Percentiles rank a stretch among this genome's conserved stretches.
Evolutionary conservation across 1,139 yeast species (phyloP).

Genomic region (Geotrichum carabidarum): DNA sequence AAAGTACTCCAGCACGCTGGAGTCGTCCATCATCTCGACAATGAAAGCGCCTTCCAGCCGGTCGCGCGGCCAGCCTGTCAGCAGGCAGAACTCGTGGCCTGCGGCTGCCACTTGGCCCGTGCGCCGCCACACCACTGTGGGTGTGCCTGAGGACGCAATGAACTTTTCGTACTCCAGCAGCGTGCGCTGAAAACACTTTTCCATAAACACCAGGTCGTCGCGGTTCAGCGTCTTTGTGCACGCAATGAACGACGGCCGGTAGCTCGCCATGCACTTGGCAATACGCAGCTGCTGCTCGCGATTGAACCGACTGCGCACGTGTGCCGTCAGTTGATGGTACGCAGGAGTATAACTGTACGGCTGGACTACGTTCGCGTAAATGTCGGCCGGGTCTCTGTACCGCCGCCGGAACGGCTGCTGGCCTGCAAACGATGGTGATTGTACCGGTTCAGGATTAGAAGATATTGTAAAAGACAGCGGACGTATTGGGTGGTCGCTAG

Average conservation of each 20-base stretch:
- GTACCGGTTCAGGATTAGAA: conserved; percentile 9
- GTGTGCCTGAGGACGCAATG: conserved; percentile 81
- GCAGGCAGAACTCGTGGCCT: conserved; percentile 81
- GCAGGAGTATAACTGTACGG: conserved; percentile 92
- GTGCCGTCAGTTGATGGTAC: conserved; percentile 73
- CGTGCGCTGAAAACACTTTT: conserved; percentile 91
- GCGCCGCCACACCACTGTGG: conserved; percentile 91
- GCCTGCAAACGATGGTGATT: too few relatives aligned
- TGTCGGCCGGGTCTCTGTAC: conserved; percentile 49
- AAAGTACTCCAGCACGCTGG: conserved; percentile 81
- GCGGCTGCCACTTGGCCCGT: conserved; percentile 94
- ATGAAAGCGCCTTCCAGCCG: conserved; percentile 61
- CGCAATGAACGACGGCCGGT: conserved; percentile 88
- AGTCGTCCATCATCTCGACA: conserved; percentile 85
- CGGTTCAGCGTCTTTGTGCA: conserved; percentile 83
- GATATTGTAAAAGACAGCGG: conserved; percentile 21
- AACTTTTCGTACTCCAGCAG: conserved; percentile 81
- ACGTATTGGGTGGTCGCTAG: conserved; percentile 17
- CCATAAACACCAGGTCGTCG: conserved; percentile 90
- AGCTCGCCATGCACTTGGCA: conserved; percentile 85
- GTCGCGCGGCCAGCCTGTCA: conserved; percentile 83
- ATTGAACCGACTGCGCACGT: conserved; percentile 65
- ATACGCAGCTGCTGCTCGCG: conserved; percentile 68
- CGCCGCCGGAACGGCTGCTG: conserved; percentile 37
- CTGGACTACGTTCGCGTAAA: conserved; percentile 63